Base-by-base conservation (phyloP, 345 rosid species). In the Eucalyptus fibrosa region DNA sequence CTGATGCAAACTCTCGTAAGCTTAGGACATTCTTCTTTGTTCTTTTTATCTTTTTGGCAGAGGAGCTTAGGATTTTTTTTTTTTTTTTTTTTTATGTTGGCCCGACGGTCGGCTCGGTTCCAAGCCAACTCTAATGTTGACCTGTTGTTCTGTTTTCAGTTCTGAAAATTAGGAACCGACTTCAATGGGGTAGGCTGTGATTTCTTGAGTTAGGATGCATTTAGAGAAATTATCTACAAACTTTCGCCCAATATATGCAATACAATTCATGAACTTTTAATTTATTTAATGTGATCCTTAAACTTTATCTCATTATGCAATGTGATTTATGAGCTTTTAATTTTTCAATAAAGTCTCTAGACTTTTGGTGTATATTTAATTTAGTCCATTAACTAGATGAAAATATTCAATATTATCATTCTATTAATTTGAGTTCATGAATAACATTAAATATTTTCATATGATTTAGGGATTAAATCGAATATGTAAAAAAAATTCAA, bases 281-380 rank as follows among this genome's bases (percentile, higher is more conserved):
- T 53, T 0, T 3, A 0, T 19, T 53, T 53, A 53, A 55, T 55
- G 0, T 8, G 11, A 1, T 8, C 0, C 2, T 0, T 53, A 0
- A 53, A 53, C 0, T 21, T 53, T 3, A 44, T 1, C 9, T 44
- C 3, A 44, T 44, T 53, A 0, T 53, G 0, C 0, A 53, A 7
- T 18, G 1, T 18, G 9, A 1, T 53, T 0, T 0, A 7, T 53
- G 0, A 53, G 8, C 26, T 53, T 55, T 55, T 21, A 55, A 8
- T 21, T 55, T 55, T 21, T 1, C 4, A 55, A 8, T 1, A 19
- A 0, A 21, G 0, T 53, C 21, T 53, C 1, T 1, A 19, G 2
- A 53, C 1, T 53, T 53, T 53, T 53, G 0, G 0, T 3, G 0
- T 2, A 53, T 53, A 7, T 53, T 19, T 4, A 55, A 55, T 55